These are phyloP conservation scores for Cryptococcus sp. DNA, from an alignment of 1,284 basidiomycete species.

Conservation along the genomic window DNA sequence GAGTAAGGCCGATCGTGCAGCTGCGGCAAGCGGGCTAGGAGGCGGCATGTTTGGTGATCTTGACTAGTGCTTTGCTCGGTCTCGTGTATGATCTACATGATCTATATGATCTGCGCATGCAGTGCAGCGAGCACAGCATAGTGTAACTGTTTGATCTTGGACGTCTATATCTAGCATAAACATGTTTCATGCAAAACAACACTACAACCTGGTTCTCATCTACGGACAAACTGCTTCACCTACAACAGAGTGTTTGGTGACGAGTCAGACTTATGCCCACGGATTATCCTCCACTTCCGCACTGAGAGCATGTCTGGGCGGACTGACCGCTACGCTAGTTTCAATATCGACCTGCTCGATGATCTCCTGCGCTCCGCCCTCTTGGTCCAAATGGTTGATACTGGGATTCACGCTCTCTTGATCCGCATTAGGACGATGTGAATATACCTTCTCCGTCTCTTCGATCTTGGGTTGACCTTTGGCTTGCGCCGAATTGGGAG, in stretches of 20 bases:
- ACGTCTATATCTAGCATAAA: neutral
- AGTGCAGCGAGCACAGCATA: neutral
- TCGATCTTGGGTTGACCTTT: conserved; percentile 3
- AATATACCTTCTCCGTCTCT: conserved; percentile 27
- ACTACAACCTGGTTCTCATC: conserved; percentile 1
- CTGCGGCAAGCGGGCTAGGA: conserved; percentile 64
- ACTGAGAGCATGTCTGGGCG: conserved; percentile 18
- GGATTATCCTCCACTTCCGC: conserved; percentile 41
- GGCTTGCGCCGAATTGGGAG: conserved; percentile 1
- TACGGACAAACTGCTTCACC: neutral
- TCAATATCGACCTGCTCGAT: conserved; percentile 5
- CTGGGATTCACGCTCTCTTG: conserved; percentile 17
- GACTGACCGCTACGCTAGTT: conserved; percentile 14
- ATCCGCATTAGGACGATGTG: conserved; percentile 24
- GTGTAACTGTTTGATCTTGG: neutral
- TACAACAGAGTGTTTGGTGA: neutral
- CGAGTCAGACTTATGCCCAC: conserved; percentile 30
- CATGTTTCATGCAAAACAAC: conserved; percentile 1
- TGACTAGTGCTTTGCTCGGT: conserved; percentile 23
- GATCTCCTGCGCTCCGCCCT: conserved; percentile 11
- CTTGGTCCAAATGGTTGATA: neutral
- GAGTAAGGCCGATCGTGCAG: conserved; percentile 38
- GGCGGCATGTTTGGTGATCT: conserved; percentile 50
- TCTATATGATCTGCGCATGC: neutral
- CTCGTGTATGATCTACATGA: too few species aligned